Evolutionary conservation across 768 basidiomycete genomes (phyloP), one percentile per base, ranked within the genome.

Genomic region (Boletus vinaceobasis): DNA sequence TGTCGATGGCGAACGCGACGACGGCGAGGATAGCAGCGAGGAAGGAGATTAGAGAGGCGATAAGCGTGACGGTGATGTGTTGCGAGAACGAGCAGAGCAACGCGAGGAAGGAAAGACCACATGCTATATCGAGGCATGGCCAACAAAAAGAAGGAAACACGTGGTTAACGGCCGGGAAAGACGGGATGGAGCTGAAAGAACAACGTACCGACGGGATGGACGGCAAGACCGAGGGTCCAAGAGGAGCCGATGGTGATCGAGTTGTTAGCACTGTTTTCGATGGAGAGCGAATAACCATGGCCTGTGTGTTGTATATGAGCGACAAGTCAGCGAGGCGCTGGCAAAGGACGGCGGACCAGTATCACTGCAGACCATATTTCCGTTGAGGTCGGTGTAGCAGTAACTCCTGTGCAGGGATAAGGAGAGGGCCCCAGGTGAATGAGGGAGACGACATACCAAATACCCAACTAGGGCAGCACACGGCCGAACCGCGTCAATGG

Each of bases 1-100:
- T 85, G 67, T 93, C 88, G 67, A 88, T 82, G 39, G 81, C 80
- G 64, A 92, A 89, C 1, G 88, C 84, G 57, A 90, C 81, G 52
- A 90, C 72, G 3, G 88, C 81, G 42, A 92, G 65, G 21, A 79
- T 56, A 1, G 87, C 85, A 8, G 87, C 87, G 50, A 90, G 74
- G 78, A 88, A 88, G 13, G 89, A 77, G 3, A 72, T 48, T 46
- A 82, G 65, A 15, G 79, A 75, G 1, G 81, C 70, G 44, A 80
- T 32, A 21, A 82, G 71, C 14, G 69, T 73, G 21, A 75, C 38
- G 8, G 74, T 73, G 50, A 80, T 68, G 61, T 85, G 82, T 36
- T 79, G 76, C 23, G 84, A 86, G 48, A 90, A 73, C 3, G 83
- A 81, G 53, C 85, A 70, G 43, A 82, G 65, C 59, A 88, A 73